phyloP scores from a whole-genome alignment of 2,329 filamentous ascomycete species.

The Fusarium citri region DNA sequence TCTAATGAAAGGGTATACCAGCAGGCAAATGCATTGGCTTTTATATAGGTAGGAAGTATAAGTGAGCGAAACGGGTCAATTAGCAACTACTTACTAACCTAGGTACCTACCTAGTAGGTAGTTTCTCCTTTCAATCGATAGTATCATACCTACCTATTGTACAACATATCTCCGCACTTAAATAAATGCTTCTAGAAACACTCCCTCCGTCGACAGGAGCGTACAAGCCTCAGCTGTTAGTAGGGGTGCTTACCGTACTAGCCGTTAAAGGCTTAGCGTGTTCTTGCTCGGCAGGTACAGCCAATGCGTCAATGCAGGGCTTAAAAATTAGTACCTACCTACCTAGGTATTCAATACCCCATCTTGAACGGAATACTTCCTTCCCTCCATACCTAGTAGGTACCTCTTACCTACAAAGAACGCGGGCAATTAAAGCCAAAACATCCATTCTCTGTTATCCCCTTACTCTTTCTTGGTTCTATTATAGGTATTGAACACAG shows the following conservation, averaged over 20 bases:
- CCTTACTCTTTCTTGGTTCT: neutral
- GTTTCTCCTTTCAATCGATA: neutral
- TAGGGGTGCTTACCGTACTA: neutral
- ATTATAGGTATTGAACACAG: neutral
- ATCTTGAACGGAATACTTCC: neutral
- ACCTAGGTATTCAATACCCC: no score
- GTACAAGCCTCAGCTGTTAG: neutral
- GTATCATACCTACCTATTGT: neutral
- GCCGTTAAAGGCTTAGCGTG: neutral
- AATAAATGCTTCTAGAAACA: neutral
- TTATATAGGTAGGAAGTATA: neutral
- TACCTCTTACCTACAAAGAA: constrained; percentile 7
- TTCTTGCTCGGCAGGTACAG: neutral
- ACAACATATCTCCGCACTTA: neutral
- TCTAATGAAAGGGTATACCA: constrained; percentile 34
- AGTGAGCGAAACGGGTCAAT: neutral
- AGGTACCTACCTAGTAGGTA: no score
- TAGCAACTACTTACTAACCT: neutral
- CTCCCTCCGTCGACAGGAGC: neutral
- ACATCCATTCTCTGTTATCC: neutral
- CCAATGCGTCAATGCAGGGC: neutral
- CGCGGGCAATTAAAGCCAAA: neutral
- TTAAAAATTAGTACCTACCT: neutral
- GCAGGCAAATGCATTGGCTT: constrained; percentile 12
- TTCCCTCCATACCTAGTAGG: neutral